Evolutionary conservation across 1,284 basidiomycete species (phyloP).

Genomic region (Sphaerobolus stellatus): DNA sequence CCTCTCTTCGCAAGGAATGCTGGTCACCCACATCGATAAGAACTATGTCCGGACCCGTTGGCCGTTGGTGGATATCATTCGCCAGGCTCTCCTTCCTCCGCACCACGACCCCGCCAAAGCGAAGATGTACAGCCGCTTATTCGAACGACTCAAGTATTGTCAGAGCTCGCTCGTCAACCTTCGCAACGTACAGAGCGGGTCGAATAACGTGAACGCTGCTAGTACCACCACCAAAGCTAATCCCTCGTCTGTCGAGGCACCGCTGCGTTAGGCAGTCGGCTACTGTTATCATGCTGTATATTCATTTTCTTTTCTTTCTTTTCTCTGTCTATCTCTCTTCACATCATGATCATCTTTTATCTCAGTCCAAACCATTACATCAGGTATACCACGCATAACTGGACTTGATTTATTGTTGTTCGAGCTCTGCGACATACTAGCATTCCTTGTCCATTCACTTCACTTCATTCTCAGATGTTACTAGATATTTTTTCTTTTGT

Average conservation of each 20-base stretch:
- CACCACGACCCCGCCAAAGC: constrained; percentile 48
- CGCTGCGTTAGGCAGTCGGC: constrained; percentile 12
- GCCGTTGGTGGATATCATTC: constrained; percentile 74
- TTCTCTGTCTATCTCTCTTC: too few relatives aligned
- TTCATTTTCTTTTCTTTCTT: too few relatives aligned
- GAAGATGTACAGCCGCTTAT: constrained; percentile 61
- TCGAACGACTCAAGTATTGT: constrained; percentile 81
- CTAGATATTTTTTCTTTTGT: too few relatives aligned
- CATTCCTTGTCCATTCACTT: too few relatives aligned
- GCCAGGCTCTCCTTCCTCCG: constrained; percentile 45
- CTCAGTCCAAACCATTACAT: too few relatives aligned
- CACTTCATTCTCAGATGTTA: too few relatives aligned
- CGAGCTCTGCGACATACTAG: too few relatives aligned
- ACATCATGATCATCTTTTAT: too few relatives aligned
- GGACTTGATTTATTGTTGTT: too few relatives aligned
- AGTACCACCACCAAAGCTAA: not conserved
- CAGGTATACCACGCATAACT: too few relatives aligned
- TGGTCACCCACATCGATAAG: constrained; percentile 89
- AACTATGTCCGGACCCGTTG: constrained; percentile 77
- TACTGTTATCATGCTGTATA: too few relatives aligned
- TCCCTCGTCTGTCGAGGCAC: not conserved
- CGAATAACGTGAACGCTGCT: not conserved
- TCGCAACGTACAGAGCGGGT: constrained; percentile 33
- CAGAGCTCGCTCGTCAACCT: constrained; percentile 75
- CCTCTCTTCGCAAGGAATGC: constrained; percentile 74